Conservation (phyloP, 1,284 basidiomycete species). For the Pseudozyma sp. region DNA sequence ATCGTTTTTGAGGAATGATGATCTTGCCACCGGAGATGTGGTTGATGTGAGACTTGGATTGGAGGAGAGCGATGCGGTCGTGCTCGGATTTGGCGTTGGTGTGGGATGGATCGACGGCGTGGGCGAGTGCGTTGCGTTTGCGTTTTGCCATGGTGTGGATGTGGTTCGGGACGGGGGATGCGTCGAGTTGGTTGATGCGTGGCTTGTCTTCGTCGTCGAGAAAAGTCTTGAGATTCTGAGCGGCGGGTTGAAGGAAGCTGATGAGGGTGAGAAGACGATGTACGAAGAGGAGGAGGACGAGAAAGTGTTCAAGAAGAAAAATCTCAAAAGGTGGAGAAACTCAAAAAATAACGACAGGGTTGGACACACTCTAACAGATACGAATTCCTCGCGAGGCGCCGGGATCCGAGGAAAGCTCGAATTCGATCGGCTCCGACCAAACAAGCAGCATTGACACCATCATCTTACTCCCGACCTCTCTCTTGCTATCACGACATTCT, state of each 20-base stretch:
- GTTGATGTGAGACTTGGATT: slow-evolving; percentile 57
- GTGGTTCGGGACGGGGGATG: no score
- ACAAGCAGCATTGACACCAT: slow-evolving; percentile 3
- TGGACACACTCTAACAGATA: neutral
- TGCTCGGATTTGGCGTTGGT: slow-evolving; percentile 34
- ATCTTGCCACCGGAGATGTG: slow-evolving; percentile 51
- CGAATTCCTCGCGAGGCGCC: neutral
- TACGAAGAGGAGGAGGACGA: neutral
- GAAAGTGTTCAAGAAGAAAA: slow-evolving; percentile 2
- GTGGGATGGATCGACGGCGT: slow-evolving; percentile 17
- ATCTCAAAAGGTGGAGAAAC: neutral
- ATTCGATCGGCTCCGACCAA: slow-evolving; percentile 12
- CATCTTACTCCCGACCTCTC: neutral
- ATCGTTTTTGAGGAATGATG: slow-evolving; percentile 79
- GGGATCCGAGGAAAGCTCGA: neutral
- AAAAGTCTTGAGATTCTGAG: no score
- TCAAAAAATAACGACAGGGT: neutral
- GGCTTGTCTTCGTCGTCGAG: no score
- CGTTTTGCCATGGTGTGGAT: slow-evolving; percentile 36
- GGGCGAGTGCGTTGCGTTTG: slow-evolving; percentile 31
- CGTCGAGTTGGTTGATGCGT: no score
- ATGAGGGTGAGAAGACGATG: neutral
- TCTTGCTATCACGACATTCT: neutral
- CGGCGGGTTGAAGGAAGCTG: neutral
- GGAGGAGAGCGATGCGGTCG: slow-evolving; percentile 36